Conservation (phyloP, 345 rosid species). For the Passiflora organensis region DNA sequence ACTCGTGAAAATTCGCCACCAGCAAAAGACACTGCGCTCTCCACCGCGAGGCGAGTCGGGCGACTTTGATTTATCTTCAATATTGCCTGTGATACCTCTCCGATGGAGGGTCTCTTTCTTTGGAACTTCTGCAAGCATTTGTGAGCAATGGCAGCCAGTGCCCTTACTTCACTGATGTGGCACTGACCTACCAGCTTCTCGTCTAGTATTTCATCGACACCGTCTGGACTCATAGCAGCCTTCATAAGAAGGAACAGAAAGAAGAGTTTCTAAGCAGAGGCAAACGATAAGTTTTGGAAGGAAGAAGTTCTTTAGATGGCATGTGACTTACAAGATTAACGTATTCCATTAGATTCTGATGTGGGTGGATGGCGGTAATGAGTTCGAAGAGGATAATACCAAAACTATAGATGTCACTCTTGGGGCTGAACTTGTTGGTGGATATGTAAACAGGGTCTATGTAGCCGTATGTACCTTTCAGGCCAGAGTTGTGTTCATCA, state of each 20-base stretch:
- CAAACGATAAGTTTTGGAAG: not conserved
- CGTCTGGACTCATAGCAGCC: conserved; percentile 87
- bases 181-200: conserved; percentile 56
- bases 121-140: conserved; percentile 70
- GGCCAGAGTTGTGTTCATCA: conserved; percentile 65
- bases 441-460: conserved; percentile 81
- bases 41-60: conserved; percentile 26
- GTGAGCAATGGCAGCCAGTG: conserved; percentile 55
- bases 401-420: conserved; percentile 88
- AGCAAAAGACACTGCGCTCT: conserved; percentile 37
- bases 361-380: conserved; percentile 90
- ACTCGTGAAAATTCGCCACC: conserved; percentile 46
- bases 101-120: conserved; percentile 71
- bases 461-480: conserved; percentile 94
- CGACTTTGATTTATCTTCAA: conserved; percentile 57
- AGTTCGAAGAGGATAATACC: conserved; percentile 91
- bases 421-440: conserved; percentile 70
- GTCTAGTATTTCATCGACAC: conserved; percentile 79
- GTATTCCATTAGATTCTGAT: conserved; percentile 89
- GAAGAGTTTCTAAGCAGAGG: not conserved
- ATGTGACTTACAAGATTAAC: conserved; percentile 62
- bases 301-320: not conserved
- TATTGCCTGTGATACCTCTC: conserved; percentile 77
- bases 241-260: conserved; percentile 11
- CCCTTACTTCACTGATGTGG: conserved; percentile 60